Evolutionary conservation across 495 filamentous ascomycete species (phyloP).

Genomic region (Staphylotrichum tortipilum): DNA sequence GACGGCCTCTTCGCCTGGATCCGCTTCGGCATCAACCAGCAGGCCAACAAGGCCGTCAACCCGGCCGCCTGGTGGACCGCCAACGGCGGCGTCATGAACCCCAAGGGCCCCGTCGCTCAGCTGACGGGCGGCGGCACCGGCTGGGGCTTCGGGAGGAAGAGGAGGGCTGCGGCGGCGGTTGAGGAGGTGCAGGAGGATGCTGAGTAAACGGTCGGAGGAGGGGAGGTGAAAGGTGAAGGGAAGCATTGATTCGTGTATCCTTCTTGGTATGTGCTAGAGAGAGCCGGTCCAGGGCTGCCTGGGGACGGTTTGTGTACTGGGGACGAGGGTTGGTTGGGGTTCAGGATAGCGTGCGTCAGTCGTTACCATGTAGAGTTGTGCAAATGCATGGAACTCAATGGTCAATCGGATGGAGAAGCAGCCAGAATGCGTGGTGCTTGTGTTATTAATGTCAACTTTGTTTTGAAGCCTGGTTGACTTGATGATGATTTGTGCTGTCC

Average conservation of each 20-base stretch:
- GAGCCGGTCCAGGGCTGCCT: not conserved
- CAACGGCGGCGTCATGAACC: conserved; percentile 29
- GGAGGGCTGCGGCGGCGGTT: not conserved
- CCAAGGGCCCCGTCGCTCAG: conserved; percentile 23
- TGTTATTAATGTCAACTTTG: no score
- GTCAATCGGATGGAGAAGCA: no score
- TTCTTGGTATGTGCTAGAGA: no score
- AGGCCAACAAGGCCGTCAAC: conserved; percentile 17
- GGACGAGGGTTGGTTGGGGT: not conserved
- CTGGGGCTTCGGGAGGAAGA: not conserved
- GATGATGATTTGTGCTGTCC: no score
- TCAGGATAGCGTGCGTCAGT: not conserved
- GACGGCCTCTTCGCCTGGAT: conserved; percentile 54
- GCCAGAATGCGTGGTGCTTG: no score
- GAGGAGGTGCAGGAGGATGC: not conserved
- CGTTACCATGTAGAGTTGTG: not conserved
- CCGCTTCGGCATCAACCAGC: conserved; percentile 44
- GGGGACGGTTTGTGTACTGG: no score
- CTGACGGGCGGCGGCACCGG: conserved; percentile 13
- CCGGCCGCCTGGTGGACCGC: conserved; percentile 22
- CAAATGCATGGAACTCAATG: no score
- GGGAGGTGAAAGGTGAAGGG: not conserved
- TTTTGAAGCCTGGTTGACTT: no score
- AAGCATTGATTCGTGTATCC: not conserved
- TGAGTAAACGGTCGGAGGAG: not conserved